Evolutionary conservation across 2,329 filamentous ascomycete genomes (phyloP).

Genomic region (Aspergillus sergii): DNA sequence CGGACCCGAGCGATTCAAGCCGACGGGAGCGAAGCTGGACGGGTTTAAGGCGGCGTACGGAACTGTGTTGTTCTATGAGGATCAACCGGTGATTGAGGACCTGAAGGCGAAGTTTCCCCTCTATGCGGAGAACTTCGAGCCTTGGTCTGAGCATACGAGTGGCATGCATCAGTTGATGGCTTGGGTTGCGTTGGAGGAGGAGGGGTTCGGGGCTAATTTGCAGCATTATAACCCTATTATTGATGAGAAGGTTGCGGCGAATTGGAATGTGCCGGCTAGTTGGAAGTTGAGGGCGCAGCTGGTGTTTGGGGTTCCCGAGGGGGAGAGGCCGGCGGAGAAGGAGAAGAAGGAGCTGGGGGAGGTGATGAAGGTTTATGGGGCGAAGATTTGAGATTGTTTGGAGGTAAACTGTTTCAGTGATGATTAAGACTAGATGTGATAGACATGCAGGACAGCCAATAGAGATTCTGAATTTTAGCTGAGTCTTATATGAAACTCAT

Average conservation of each 20-base stretch:
- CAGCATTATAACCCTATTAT: constrained; percentile 90
- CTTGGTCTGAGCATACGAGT: constrained; percentile 67
- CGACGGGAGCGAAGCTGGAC: constrained; percentile 31
- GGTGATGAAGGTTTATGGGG: constrained; percentile 5
- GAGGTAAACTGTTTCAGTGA: background rate
- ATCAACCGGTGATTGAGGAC: constrained; percentile 62
- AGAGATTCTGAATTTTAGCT: background rate
- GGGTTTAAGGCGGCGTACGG: constrained; percentile 74
- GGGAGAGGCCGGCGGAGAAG: constrained; percentile 2
- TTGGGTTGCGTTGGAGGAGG: constrained; percentile 77
- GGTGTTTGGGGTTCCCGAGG: constrained; percentile 61
- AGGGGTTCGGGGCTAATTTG: constrained; percentile 79
- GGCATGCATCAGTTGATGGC: constrained; percentile 72
- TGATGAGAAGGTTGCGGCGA: constrained; percentile 65
- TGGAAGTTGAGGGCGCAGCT: constrained; percentile 80
- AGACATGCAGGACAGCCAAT: background rate
- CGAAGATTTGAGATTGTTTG: background rate
- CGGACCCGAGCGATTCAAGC: constrained; percentile 54
- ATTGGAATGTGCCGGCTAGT: constrained; percentile 67
- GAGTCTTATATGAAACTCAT: background rate
- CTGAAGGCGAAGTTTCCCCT: constrained; percentile 53
- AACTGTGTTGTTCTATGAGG: constrained; percentile 81
- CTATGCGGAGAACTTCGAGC: constrained; percentile 74
- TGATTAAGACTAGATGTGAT: background rate
- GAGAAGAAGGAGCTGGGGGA: constrained; percentile 13